Evolutionary conservation across 2,329 filamentous ascomycete species (phyloP).

Genomic region (Fusarium paranaense): DNA sequence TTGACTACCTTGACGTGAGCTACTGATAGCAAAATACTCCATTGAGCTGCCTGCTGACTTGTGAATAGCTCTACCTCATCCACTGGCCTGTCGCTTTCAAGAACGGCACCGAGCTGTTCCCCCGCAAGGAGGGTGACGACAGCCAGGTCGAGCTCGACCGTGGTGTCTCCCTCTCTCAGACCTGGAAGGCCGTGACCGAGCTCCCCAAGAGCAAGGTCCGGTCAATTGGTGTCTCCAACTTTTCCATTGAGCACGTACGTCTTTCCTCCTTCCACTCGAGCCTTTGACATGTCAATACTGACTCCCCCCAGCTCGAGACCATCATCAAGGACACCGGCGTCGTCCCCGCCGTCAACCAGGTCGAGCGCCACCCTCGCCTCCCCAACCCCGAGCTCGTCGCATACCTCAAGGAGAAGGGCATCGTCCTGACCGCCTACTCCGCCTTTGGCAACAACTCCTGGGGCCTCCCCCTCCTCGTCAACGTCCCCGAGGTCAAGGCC

Average conservation of each 20-base stretch:
- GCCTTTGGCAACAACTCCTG: slow-evolving; percentile 61
- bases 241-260: slow-evolving; percentile 66
- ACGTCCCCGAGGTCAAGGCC: slow-evolving; percentile 66
- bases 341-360: slow-evolving; percentile 73
- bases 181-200: slow-evolving; percentile 64
- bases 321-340: slow-evolving; percentile 69
- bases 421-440: slow-evolving; percentile 76
- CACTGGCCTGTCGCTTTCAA: slow-evolving; percentile 70
- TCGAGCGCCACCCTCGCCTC: slow-evolving; percentile 76
- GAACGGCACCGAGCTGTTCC: slow-evolving; percentile 57
- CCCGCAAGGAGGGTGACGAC: slow-evolving; percentile 52
- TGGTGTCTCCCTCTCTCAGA: slow-evolving; percentile 54
- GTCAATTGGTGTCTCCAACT: slow-evolving; percentile 81
- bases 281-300: background rate
- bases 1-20: slow-evolving; percentile 67
- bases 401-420: slow-evolving; percentile 72
- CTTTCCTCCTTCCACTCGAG: too few species aligned
- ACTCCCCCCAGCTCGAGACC: slow-evolving; percentile 57
- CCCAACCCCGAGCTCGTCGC: slow-evolving; percentile 67
- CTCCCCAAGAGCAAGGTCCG: slow-evolving; percentile 71
- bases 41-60: background rate
- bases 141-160: slow-evolving; percentile 57
- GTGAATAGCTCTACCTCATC: slow-evolving; percentile 66
- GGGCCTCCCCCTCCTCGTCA: slow-evolving; percentile 65
- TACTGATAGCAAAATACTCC: background rate